Conservation (phyloP, 495 filamentous ascomycete genomes). For the Penicillium pancosmium region DNA sequence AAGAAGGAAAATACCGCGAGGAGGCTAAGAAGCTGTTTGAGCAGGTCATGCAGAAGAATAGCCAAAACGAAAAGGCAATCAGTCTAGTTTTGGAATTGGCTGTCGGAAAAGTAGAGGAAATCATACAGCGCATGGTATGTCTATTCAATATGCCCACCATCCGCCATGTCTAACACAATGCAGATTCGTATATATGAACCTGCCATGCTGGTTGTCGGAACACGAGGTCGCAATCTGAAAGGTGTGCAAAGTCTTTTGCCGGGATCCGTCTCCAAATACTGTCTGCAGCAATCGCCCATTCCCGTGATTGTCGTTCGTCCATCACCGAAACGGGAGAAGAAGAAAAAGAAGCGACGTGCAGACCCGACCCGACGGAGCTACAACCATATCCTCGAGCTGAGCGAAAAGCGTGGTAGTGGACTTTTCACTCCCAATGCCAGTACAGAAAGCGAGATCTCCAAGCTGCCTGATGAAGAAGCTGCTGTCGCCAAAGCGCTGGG, state of each 20-base stretch:
- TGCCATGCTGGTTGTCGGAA: slow-evolving; percentile 93
- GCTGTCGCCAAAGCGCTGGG: slow-evolving; percentile 73
- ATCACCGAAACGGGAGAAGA: slow-evolving; percentile 85
- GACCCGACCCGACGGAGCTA: slow-evolving; percentile 82
- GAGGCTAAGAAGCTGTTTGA: slow-evolving; percentile 79
- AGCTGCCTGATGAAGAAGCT: slow-evolving; percentile 64
- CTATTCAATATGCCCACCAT: neutral
- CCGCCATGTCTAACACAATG: slow-evolving; percentile 17
- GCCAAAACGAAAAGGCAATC: slow-evolving; percentile 75
- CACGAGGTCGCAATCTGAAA: slow-evolving; percentile 80
- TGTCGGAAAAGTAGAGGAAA: slow-evolving; percentile 87
- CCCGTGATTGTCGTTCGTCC: slow-evolving; percentile 97
- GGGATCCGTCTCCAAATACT: slow-evolving; percentile 95
- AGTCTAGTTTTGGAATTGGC: slow-evolving; percentile 87
- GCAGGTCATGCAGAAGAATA: slow-evolving; percentile 81
- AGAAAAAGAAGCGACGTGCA: slow-evolving; percentile 82
- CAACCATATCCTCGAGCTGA: slow-evolving; percentile 71
- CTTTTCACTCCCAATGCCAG: slow-evolving; percentile 56
- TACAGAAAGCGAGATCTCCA: slow-evolving; percentile 40
- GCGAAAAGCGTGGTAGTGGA: slow-evolving; percentile 54
- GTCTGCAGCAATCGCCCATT: slow-evolving; percentile 91
- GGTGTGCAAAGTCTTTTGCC: slow-evolving; percentile 89
- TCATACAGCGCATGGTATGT: slow-evolving; percentile 89
- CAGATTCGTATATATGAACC: slow-evolving; percentile 95
- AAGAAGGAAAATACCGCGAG: slow-evolving; percentile 74